phyloP scores from a whole-genome alignment of 352 stramenopile genomes.

The Elongisporangium prolatum region DNA sequence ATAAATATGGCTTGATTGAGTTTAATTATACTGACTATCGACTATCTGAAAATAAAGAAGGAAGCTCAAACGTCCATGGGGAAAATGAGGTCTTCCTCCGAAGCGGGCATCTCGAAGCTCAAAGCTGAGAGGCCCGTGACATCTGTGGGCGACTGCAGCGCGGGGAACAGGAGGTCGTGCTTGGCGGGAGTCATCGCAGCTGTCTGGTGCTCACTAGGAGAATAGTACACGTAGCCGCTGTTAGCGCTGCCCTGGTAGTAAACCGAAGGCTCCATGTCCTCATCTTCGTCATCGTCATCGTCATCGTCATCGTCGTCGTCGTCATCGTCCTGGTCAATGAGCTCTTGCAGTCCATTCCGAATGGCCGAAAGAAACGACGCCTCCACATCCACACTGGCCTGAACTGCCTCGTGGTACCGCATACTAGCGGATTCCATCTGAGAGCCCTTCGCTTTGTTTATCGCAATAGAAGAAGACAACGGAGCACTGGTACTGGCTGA shows the following conservation, averaged over 20 bases:
- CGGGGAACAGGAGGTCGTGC: background rate
- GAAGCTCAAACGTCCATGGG: constrained; percentile 16
- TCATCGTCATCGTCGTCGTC: constrained; percentile 6
- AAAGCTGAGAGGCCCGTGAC: background rate
- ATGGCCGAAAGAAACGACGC: constrained; percentile 17
- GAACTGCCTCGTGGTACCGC: too few relatives aligned
- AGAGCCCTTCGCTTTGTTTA: too few relatives aligned
- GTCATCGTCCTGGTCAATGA: constrained; percentile 7
- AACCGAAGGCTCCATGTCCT: constrained; percentile 1
- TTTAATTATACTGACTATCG: constrained; percentile 4
- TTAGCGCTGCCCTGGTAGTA: constrained; percentile 11
- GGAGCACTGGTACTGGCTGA: too few relatives aligned
- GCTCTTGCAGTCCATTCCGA: constrained; percentile 11
- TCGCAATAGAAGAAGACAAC: too few relatives aligned
- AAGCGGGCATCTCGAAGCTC: background rate
- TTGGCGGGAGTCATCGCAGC: background rate
- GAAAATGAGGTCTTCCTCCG: constrained; percentile 17
- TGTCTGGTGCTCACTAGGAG: constrained; percentile 6
- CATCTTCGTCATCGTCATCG: constrained; percentile 9
- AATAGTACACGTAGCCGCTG: constrained; percentile 15
- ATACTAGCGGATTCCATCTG: too few relatives aligned
- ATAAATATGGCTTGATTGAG: background rate
- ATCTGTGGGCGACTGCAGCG: background rate
- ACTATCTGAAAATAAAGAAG: constrained; percentile 1
- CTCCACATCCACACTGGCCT: constrained; percentile 3